Conservation (phyloP, 1,284 basidiomycete species). For the Ustilago trichophora region DNA sequence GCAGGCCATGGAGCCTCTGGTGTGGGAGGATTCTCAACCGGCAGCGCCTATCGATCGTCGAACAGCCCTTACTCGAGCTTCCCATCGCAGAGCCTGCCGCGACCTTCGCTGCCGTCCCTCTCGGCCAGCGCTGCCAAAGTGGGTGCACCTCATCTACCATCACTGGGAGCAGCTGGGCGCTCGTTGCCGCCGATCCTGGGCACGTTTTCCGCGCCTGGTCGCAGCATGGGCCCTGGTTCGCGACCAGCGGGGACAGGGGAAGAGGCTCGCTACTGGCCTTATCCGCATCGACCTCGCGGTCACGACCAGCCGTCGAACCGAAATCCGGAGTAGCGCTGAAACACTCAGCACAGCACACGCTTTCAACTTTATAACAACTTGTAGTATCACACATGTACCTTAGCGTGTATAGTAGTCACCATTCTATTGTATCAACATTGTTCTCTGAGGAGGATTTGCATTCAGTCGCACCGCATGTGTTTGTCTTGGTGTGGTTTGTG, state of each 20-base stretch:
- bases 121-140: slow-evolving; percentile 18
- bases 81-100: slow-evolving; percentile 42
- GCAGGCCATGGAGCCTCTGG: slow-evolving; percentile 1
- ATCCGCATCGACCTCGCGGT: slow-evolving; percentile 27
- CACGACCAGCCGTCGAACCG: slow-evolving; percentile 14
- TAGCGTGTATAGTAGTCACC: slow-evolving; percentile 1
- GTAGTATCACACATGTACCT: no score
- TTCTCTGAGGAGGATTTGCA: no score
- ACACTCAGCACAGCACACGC: no score
- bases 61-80: slow-evolving; percentile 39
- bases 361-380: neutral
- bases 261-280: slow-evolving; percentile 36
- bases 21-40: slow-evolving; percentile 25
- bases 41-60: slow-evolving; percentile 35
- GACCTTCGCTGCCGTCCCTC: slow-evolving; percentile 35
- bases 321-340: slow-evolving; percentile 17
- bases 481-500: no score
- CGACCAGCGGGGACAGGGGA: slow-evolving; percentile 11
- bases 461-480: no score
- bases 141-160: slow-evolving; percentile 36
- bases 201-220: slow-evolving; percentile 25
- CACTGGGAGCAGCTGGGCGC: slow-evolving; percentile 24
- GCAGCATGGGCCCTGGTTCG: slow-evolving; percentile 7
- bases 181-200: slow-evolving; percentile 46
- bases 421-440: neutral